Evolutionary conservation across 306 rosid species (phyloP).

Genomic region (Lathyrus tuberosus): DNA sequence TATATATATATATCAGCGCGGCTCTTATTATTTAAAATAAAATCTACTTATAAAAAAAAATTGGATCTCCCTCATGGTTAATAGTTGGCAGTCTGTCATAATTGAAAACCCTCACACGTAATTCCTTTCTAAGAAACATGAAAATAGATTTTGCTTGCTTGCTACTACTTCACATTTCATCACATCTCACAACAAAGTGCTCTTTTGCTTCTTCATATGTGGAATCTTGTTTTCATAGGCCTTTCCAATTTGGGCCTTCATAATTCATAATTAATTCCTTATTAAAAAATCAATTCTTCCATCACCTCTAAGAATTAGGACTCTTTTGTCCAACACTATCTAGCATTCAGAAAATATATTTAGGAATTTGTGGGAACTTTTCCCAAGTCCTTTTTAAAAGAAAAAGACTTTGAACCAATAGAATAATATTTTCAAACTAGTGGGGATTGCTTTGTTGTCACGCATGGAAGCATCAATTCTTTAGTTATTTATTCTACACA

Average conservation of each 20-base stretch:
- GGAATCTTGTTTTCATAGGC: slow-evolving; percentile 34
- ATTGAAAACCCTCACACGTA: no score
- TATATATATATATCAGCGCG: no score
- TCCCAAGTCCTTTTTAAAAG: not conserved
- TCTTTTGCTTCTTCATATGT: not conserved
- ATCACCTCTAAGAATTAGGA: not conserved
- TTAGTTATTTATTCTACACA: slow-evolving; percentile 2
- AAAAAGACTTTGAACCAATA: not conserved
- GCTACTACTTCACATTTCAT: no score
- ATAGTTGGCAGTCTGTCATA: no score
- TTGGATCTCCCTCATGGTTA: no score
- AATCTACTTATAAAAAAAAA: no score
- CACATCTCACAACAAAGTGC: slow-evolving; percentile 8
- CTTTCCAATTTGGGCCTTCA: slow-evolving; percentile 41
- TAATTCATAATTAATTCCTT: not conserved
- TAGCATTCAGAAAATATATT: not conserved
- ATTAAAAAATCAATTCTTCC: not conserved
- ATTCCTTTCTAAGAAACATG: no score
- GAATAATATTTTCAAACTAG: slow-evolving; percentile 27
- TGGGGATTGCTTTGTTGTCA: slow-evolving; percentile 52
- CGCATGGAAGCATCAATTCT: slow-evolving; percentile 45
- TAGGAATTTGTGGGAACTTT: not conserved
- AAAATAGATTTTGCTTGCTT: no score
- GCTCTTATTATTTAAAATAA: no score
- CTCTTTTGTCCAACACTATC: not conserved